These are phyloP conservation scores for Neophaeococcomyces mojaviensis DNA, from an alignment of 2,329 filamentous ascomycete species.

Conservation along the genomic window DNA sequence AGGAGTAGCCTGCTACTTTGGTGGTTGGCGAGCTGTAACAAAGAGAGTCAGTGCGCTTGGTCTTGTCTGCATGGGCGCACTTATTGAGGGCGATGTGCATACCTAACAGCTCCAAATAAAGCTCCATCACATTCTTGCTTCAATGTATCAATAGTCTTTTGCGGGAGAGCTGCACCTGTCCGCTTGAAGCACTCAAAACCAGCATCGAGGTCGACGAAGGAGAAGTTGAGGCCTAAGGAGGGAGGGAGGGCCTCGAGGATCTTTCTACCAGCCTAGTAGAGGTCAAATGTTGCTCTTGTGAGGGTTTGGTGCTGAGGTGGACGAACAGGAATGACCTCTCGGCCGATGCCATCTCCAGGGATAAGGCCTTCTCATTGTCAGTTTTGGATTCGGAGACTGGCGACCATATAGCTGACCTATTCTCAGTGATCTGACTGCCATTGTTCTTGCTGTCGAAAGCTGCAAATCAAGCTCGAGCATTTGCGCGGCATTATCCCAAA, in stretches of 20 bases:
- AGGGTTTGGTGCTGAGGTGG: conserved; percentile 3
- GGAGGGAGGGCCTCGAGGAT: conserved; percentile 86
- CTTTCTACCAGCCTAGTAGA: conserved; percentile 61
- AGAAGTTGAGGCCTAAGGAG: conserved; percentile 89
- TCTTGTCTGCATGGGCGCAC: neutral
- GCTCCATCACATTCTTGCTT: conserved; percentile 90
- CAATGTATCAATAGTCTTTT: conserved; percentile 82
- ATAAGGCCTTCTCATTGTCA: conserved; percentile 64
- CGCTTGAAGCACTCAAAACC: conserved; percentile 90
- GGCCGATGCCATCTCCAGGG: conserved; percentile 94
- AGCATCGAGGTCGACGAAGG: conserved; percentile 85
- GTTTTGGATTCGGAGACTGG: conserved; percentile 12
- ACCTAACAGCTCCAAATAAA: conserved; percentile 87
- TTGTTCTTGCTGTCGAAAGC: conserved; percentile 2
- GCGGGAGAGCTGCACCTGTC: conserved; percentile 79
- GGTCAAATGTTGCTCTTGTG: conserved; percentile 9
- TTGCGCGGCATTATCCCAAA: neutral
- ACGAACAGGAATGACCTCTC: conserved; percentile 82
- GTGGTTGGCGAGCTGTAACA: conserved; percentile 67
- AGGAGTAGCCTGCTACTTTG: conserved; percentile 90
- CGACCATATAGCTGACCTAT: conserved; percentile 49
- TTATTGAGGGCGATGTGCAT: conserved; percentile 12
- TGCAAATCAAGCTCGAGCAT: neutral
- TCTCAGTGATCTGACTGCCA: conserved; percentile 44
- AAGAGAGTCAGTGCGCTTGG: neutral